These are phyloP conservation scores for Puccinia novopanici DNA, from an alignment of 1,284 basidiomycete species.

Conservation along the genomic window DNA sequence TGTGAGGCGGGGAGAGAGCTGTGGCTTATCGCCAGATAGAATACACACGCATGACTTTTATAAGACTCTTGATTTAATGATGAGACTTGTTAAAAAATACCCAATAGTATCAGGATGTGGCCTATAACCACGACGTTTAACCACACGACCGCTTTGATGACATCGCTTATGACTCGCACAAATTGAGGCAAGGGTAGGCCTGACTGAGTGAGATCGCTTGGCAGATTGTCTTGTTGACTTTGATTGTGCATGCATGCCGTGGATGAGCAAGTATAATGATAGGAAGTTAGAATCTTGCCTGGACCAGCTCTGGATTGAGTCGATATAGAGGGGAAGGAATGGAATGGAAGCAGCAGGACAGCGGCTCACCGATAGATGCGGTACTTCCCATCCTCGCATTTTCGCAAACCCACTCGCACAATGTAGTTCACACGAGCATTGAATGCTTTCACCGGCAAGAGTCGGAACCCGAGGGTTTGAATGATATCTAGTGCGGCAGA, in stretches of 20 bases:
- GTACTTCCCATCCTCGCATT: conserved; percentile 37
- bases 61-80: no score
- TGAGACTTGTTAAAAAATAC: conserved; percentile 4
- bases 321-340: background rate
- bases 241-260: background rate
- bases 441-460: conserved; percentile 13
- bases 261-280: no score
- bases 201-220: conserved; percentile 38
- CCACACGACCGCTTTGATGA: conserved; percentile 3
- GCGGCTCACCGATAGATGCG: conserved; percentile 35
- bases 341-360: no score
- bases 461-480: background rate
- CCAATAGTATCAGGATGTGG: conserved; percentile 22
- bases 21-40: no score
- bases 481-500: conserved; percentile 17
- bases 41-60: no score
- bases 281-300: no score
- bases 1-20: no score
- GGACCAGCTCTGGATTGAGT: background rate
- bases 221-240: conserved; percentile 49
- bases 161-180: conserved; percentile 31
- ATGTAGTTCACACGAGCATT: background rate
- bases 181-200: conserved; percentile 25
- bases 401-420: conserved; percentile 29
- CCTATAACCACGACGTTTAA: conserved; percentile 13